phyloP scores from a whole-genome alignment of 106 monocot species.

The Hemerocallis citrina region DNA sequence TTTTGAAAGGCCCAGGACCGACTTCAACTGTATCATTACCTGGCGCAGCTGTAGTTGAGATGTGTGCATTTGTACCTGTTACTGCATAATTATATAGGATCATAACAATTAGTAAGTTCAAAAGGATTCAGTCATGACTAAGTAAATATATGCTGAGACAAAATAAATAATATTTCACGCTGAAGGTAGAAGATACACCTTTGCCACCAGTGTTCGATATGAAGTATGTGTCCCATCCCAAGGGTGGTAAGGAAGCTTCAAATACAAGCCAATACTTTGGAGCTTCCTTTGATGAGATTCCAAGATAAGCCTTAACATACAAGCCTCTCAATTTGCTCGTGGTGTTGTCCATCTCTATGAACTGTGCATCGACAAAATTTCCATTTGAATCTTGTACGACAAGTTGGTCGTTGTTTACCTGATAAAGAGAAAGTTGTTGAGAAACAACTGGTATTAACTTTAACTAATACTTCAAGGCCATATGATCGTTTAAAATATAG shows the following conservation, averaged over 20 bases:
- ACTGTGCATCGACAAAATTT: conserved; percentile 37
- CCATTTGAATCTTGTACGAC: conserved; percentile 54
- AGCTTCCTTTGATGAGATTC: conserved; percentile 29
- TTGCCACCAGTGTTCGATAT: conserved; percentile 32
- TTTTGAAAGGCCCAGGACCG: conserved; percentile 59
- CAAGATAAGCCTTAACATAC: conserved; percentile 69
- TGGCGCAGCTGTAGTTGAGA: conserved; percentile 15
- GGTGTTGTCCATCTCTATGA: conserved; percentile 51
- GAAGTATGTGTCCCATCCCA: conserved; percentile 76
- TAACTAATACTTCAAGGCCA: neutral
- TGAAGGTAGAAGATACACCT: conserved; percentile 21
- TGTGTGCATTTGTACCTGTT: conserved; percentile 1
- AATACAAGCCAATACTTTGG: conserved; percentile 75
- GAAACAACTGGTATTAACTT: neutral
- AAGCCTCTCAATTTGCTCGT: conserved; percentile 41
- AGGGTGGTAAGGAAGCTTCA: conserved; percentile 49
- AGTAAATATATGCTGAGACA: neutral
- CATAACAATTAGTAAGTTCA: neutral
- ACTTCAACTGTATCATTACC: conserved; percentile 42
- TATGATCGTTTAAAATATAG: neutral
- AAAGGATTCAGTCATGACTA: neutral
- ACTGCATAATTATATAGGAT: neutral
- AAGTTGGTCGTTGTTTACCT: conserved; percentile 54
- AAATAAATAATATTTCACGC: too few relatives aligned
- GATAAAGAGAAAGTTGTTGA: conserved; percentile 5